Base-by-base conservation (phyloP, 1,284 basidiomycete species). In the Puccinia hordei region DNA sequence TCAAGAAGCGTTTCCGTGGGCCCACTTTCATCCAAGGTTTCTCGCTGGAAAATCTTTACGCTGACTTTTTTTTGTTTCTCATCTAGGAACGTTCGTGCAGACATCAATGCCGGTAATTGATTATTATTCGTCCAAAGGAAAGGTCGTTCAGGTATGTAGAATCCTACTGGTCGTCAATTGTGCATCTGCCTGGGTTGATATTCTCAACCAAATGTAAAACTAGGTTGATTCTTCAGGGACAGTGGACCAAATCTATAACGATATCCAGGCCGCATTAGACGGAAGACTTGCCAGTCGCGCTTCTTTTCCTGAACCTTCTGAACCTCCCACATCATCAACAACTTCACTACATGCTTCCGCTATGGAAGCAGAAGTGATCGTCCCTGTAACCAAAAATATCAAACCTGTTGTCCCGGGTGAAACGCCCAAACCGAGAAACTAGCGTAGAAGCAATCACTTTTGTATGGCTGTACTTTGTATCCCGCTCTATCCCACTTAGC, bases 101-200 rank as follows among this genome's bases (percentile, higher is more conserved):
- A 92, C 94, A 69, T 94, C 93, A 27, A 94, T 94, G 92, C 96
- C 97, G 15, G 97, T 99, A 75, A 93, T 99, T 82, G 88, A 96
- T 77, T 89, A 95, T 86, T 97, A 96, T 86, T 87, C 88, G 77
- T 86, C 88, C 81, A 85, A 89, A 81, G 88, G 87, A 84, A 94
- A 94, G 85, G 93, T 98, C 24, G 90, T 90, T 33, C 89, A 93
- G 87, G 94, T 95, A 83, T 57, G 72, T 46, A 15, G 38, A 55
- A n/a, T 30, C 15, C n/a, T 63, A 6, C 4, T 63, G 30, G 27
- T 46, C 51, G 55, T 35, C 17, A 24, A 72, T n/a, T 35, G 8
- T 22, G 35, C 22, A 30, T 30, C 35, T 55, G 8, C 24, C 30
- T 46, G 46, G n/a, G n/a, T 57, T 35, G 12, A 51, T 15, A 1